These are phyloP conservation scores for Chenopodium berlandieri DNA, from an alignment of 148 eudicot genomes.

Conservation along the genomic window DNA sequence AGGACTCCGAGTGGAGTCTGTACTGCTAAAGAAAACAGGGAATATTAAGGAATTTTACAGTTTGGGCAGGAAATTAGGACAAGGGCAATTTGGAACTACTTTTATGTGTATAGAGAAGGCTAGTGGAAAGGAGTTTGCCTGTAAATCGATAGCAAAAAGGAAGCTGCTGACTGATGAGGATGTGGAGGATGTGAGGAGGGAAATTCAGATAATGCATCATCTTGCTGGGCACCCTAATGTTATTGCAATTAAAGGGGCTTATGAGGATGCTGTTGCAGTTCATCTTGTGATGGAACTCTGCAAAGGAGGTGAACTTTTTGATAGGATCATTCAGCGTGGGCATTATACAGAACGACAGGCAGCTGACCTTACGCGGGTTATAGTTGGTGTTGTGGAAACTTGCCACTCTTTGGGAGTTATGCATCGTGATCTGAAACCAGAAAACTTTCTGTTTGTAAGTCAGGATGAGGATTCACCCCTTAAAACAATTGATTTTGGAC, in stretches of 20 bases:
- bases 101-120: slow-evolving; percentile 52
- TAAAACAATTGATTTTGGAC: slow-evolving; percentile 61
- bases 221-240: slow-evolving; percentile 56
- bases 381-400: slow-evolving; percentile 56
- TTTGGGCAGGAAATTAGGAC: slow-evolving; percentile 59
- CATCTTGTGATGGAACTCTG: slow-evolving; percentile 64
- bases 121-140: slow-evolving; percentile 46
- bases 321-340: slow-evolving; percentile 56
- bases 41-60: slow-evolving; percentile 54
- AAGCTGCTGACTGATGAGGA: slow-evolving; percentile 52
- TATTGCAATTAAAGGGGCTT: slow-evolving; percentile 48
- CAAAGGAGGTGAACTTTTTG: slow-evolving; percentile 64
- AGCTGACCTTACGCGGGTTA: slow-evolving; percentile 48
- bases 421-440: slow-evolving; percentile 61
- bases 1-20: slow-evolving; percentile 48
- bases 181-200: slow-evolving; percentile 65
- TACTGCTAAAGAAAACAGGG: slow-evolving; percentile 47
- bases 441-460: slow-evolving; percentile 55
- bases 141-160: slow-evolving; percentile 60
- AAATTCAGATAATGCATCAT: slow-evolving; percentile 70
- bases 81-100: slow-evolving; percentile 62
- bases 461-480: slow-evolving; percentile 58
- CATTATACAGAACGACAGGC: slow-evolving; percentile 59
- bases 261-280: slow-evolving; percentile 55
- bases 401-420: slow-evolving; percentile 64